Evolutionary conservation across 169 alveolate genomes (phyloP), one percentile per base, ranked within the genome.

Genomic region (Plasmodium chabaudi): DNA sequence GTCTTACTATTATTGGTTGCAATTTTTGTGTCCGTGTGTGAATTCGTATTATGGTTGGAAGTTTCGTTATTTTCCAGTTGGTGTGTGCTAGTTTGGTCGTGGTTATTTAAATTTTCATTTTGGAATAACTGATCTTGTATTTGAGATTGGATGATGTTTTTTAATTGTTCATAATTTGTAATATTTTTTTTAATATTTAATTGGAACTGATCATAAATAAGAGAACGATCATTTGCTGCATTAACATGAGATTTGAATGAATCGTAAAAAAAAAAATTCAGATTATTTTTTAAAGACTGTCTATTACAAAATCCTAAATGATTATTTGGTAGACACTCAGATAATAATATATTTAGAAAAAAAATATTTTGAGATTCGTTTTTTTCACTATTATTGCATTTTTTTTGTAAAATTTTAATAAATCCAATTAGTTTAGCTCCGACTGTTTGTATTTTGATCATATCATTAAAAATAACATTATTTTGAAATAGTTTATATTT

Each of bases 401-500:
- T 77, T 63, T 77, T 77, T 27, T 77, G 88, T 51, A 77, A 23
- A 47, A 25, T 77, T 77, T 77, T 77, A 1, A 77, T 64, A 63
- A 77, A 77, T 21, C 88, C 88, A 5, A 77, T 77, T 21, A 77
- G 77, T 27, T 75, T 51, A 47, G 88, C 88, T 42, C 88, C 88
- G 7, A 77, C 69, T 9, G 88, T 63, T 27, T 77, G 88, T 12
- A 56, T 64, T 77, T 77, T 77, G 25, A 77, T 51, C 1, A 75
- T 61, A 21, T 77, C 88, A 34, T 77, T 77, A 51, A 49, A 47
- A 77, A 77, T 77, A 13, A 77, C 67, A 27, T 6, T 63, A 34
- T 77, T 49, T 77, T 77, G 88, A n/a, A 77, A 77, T 42, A 47
- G 72, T 64, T 77, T 77, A 23, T 77, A 77, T 61, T 77, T 77